phyloP scores from a whole-genome alignment of 495 filamentous ascomycete genomes.

The Lasiosphaeriaceae sp. region DNA sequence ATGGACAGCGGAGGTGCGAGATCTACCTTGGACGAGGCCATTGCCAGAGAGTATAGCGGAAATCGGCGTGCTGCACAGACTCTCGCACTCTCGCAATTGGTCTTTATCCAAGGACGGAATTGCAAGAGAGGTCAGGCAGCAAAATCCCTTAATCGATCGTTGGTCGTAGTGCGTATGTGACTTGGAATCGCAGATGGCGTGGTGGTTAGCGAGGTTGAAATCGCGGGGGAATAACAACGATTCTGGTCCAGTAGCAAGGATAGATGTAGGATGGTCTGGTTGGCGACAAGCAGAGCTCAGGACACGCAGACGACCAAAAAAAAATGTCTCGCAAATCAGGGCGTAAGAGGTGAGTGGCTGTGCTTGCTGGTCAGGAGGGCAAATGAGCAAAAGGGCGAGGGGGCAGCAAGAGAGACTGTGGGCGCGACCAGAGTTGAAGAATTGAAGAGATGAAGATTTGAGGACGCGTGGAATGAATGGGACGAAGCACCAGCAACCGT shows the following conservation, averaged over 20 bases:
- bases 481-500: background rate
- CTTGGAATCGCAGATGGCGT: constrained; percentile 6
- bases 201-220: constrained; percentile 5
- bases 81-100: constrained; percentile 9
- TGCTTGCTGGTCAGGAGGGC: background rate
- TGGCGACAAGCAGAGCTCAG: constrained; percentile 10
- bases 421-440: background rate
- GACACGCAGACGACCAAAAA: constrained; percentile 13
- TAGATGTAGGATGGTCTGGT: constrained; percentile 12
- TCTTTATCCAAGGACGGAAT: constrained; percentile 18
- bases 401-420: constrained; percentile 7
- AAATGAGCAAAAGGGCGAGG: background rate
- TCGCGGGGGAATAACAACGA: constrained; percentile 36
- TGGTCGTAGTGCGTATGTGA: constrained; percentile 8
- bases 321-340: constrained; percentile 12
- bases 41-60: constrained; percentile 31
- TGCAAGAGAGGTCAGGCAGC: constrained; percentile 8
- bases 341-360: constrained; percentile 14
- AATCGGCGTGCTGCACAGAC: constrained; percentile 15
- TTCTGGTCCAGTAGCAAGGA: constrained; percentile 31
- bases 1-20: constrained; percentile 16
- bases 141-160: constrained; percentile 1
- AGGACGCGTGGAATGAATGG: constrained; percentile 7
- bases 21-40: constrained; percentile 54
- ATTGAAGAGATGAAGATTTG: background rate